These are phyloP conservation scores for Hebeloma cylindrosporum DNA, from an alignment of 768 basidiomycete species.

Conservation along the genomic window DNA sequence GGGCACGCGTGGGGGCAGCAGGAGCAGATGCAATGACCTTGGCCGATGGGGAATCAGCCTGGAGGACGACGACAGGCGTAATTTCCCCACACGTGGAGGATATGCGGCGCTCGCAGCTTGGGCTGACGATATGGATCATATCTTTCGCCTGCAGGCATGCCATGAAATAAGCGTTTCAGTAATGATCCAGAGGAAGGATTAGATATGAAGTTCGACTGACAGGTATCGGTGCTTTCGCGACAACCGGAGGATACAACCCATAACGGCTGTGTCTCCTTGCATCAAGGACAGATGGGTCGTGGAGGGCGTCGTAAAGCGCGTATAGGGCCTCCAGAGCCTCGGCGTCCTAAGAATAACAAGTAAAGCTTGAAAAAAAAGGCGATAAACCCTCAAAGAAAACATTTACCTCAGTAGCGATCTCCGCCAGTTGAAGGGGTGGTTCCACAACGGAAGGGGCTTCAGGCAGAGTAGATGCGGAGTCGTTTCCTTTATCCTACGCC, in stretches of 20 bases:
- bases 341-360: slow-evolving; percentile 8
- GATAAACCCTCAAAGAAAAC: slow-evolving; percentile 3
- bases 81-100: slow-evolving; percentile 11
- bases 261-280: slow-evolving; percentile 12
- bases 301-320: slow-evolving; percentile 15
- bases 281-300: slow-evolving; percentile 21
- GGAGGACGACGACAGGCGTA: slow-evolving; percentile 3
- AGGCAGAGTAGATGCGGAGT: slow-evolving; percentile 3
- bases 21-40: neutral
- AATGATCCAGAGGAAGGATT: slow-evolving; percentile 2
- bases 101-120: slow-evolving; percentile 14
- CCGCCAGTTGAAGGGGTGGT: neutral
- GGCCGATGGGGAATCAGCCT: slow-evolving; percentile 2
- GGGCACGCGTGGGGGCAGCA: neutral
- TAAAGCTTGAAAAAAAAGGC: neutral
- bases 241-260: slow-evolving; percentile 5
- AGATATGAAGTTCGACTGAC: slow-evolving; percentile 3
- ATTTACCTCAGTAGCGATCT: slow-evolving; percentile 1
- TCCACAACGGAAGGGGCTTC: neutral
- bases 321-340: slow-evolving; percentile 10
- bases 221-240: slow-evolving; percentile 12
- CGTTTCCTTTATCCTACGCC: neutral
- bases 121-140: slow-evolving; percentile 2
- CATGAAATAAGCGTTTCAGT: slow-evolving; percentile 12
- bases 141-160: slow-evolving; percentile 3